Evolutionary conservation across 805 yeast genomes (phyloP), one percentile per base, ranked within the genome.

Genomic region (Pachysolen tannophilus): DNA sequence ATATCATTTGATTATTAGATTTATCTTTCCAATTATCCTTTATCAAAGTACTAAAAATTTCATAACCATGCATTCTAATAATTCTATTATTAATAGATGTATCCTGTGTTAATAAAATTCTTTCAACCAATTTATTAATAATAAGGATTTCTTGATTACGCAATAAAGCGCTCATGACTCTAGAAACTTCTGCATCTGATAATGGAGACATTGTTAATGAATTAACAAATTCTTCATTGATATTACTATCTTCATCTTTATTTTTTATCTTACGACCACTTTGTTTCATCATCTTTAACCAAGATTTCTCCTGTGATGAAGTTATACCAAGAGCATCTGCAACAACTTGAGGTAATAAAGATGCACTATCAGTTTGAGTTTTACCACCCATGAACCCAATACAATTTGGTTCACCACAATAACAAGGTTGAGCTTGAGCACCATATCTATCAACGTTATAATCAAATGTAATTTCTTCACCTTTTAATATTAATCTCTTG

Each of bases 391-490:
- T 75, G 45, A 82, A 80, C 23, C 97, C 95, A 28, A 86, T 69
- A 69, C 98, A 90, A 57, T 86, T 88, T 20, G 82, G 67, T 44
- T 87, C 94, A 3, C 94, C 96, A 62, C 98, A 90, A 58, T 82
- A 83, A 60, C 98, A 90, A 21, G 83, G 82, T 60, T 92, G 97
- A 10, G 94, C 86, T 39, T 78, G 80, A 2, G 97, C 94, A 20
- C 98, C 98, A 55, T 88, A 90, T 43, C 97, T 67, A 58, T 90
- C 98, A 23, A 92, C 97, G 50, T 90, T 90, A 57, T 90, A 90
- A 52, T 82, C 88, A 55, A 82, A 82, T 1, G 97, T 85, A 45
- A 90, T 75, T 54, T 90, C 98, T 56, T 92, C 97, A 36, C 95
- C 96, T 40, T 57, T 56, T 6, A 44, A 30, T 34, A 90, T 85